Conservation (phyloP, 202 grass and related monocot genomes). For the Panicum hallii region DNA sequence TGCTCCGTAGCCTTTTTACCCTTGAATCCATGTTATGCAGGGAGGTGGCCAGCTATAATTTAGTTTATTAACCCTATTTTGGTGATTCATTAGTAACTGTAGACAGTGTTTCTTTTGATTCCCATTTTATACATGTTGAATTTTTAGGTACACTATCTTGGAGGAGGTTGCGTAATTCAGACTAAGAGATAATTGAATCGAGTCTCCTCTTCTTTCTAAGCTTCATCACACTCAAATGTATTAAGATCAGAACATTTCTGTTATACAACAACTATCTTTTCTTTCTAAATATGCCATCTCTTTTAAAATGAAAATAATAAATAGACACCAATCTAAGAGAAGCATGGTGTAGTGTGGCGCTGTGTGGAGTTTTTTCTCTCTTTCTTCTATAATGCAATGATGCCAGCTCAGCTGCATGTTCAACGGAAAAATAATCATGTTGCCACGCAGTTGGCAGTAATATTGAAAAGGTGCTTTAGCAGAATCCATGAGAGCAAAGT, state of each 20-base stretch:
- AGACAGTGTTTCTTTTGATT: not conserved
- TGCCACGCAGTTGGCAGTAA: not conserved
- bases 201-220: not conserved
- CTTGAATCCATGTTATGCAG: not conserved
- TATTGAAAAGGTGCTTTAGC: not conserved
- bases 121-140: not conserved
- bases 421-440: not conserved
- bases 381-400: too few relatives aligned
- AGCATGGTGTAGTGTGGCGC: too few relatives aligned
- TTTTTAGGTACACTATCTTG: not conserved
- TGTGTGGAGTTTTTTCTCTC: too few relatives aligned
- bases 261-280: not conserved
- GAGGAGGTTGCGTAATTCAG: not conserved
- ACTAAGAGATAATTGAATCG: not conserved
- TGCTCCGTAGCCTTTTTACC: not conserved
- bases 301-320: conserved; percentile 2
- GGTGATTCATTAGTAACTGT: not conserved
- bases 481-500: not conserved
- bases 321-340: not conserved
- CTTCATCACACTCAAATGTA: not conserved
- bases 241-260: not conserved
- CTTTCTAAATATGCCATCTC: not conserved
- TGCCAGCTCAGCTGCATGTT: too few relatives aligned
- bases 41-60: not conserved
- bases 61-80: not conserved